Evolutionary conservation across 257 asterid species (phyloP).

Genomic region (Solanum pennellii): DNA sequence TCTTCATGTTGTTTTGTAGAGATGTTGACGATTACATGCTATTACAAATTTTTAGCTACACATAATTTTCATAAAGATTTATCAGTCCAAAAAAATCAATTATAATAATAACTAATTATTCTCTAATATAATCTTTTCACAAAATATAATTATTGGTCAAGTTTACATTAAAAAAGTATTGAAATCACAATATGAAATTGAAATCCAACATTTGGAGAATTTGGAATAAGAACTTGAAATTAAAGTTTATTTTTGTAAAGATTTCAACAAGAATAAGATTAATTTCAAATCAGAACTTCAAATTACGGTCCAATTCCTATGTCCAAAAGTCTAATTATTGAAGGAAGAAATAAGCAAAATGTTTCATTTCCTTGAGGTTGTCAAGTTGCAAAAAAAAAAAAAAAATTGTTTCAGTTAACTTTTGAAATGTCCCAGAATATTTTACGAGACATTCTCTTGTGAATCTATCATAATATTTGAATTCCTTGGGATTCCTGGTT

Average conservation of each 20-base stretch:
- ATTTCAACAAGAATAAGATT: neutral
- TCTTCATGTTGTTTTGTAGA: neutral
- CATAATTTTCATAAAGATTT: neutral
- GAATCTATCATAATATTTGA: neutral
- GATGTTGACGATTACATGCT: neutral
- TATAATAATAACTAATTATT: no score
- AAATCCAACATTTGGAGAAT: neutral
- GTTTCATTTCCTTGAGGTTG: neutral
- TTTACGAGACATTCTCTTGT: neutral
- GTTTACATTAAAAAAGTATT: neutral
- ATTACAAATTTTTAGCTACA: neutral
- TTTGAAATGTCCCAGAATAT: neutral
- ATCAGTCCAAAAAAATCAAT: no score
- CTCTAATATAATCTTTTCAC: neutral
- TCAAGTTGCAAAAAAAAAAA: neutral
- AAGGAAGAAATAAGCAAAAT: neutral
- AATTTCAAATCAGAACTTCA: neutral
- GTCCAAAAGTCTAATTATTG: neutral
- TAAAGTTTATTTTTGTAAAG: neutral
- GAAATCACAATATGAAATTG: neutral
- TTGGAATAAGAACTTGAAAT: no score
- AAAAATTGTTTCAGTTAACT: neutral
- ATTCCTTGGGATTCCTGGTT: neutral
- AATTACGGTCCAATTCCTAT: neutral
- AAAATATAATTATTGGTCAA: no score